Conservation (phyloP, 805 yeast genomes). For the Tetrapisispora namnaoensis region DNA sequence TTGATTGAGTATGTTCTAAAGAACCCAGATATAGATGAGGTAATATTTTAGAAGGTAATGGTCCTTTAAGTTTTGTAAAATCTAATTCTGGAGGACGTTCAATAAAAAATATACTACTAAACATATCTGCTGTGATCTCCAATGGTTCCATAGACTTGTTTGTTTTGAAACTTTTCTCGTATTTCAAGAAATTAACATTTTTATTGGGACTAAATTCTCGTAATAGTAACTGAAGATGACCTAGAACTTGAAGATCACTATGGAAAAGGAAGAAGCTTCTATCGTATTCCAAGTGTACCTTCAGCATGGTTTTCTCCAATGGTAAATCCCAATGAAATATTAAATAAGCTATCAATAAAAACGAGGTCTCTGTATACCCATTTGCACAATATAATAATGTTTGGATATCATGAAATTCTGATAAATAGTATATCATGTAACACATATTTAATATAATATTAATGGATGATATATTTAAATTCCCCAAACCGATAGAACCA, state of each 20-base stretch:
- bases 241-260: slow-evolving; percentile 58
- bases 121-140: slow-evolving; percentile 24
- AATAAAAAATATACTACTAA: slow-evolving; percentile 28
- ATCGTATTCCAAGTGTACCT: slow-evolving; percentile 50
- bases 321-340: slow-evolving; percentile 56
- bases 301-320: slow-evolving; percentile 55
- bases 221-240: slow-evolving; percentile 54
- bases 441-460: slow-evolving; percentile 62
- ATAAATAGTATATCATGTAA: slow-evolving; percentile 33
- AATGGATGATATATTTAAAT: slow-evolving; percentile 53
- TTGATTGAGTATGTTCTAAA: slow-evolving; percentile 66
- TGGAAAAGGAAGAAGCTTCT: slow-evolving; percentile 81
- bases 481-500: slow-evolving; percentile 73
- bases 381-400: slow-evolving; percentile 70
- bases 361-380: slow-evolving; percentile 85
- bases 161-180: slow-evolving; percentile 7
- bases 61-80: slow-evolving; percentile 42
- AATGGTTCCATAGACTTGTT: slow-evolving; percentile 5
- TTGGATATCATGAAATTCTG: slow-evolving; percentile 24
- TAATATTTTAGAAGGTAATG: slow-evolving; percentile 70
- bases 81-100: slow-evolving; percentile 21
- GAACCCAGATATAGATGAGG: slow-evolving; percentile 84
- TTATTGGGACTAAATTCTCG: slow-evolving; percentile 47
- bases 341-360: slow-evolving; percentile 59
- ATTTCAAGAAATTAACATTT: slow-evolving; percentile 7